Conservation (phyloP, 1,284 basidiomycete genomes). For the Leccinum fallax region DNA sequence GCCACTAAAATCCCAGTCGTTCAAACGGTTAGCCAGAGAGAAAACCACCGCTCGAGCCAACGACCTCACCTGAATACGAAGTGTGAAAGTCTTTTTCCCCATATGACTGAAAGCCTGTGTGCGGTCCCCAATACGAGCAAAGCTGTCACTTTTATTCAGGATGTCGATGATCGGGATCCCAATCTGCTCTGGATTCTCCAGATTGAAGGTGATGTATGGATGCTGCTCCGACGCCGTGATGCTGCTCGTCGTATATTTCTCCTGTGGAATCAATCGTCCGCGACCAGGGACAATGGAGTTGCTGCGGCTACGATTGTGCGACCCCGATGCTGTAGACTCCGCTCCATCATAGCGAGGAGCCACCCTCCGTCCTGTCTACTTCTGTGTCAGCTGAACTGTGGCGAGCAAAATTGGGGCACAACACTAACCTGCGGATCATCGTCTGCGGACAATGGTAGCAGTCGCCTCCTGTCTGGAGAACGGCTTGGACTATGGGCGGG, state of each 20-base stretch:
- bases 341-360: slow-evolving; percentile 16
- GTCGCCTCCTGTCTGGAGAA: slow-evolving; percentile 28
- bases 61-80: slow-evolving; percentile 28
- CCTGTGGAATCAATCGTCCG: slow-evolving; percentile 26
- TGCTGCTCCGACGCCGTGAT: slow-evolving; percentile 7
- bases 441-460: slow-evolving; percentile 9
- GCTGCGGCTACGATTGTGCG: slow-evolving; percentile 7
- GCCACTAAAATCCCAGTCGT: slow-evolving; percentile 28
- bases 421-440: slow-evolving; percentile 25
- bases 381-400: slow-evolving; percentile 22
- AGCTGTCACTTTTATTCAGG: slow-evolving; percentile 13
- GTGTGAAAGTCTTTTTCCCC: slow-evolving; percentile 32
- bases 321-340: slow-evolving; percentile 4
- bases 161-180: slow-evolving; percentile 30
- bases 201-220: slow-evolving; percentile 20
- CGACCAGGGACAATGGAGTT: slow-evolving; percentile 14
- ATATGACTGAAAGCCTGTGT: slow-evolving; percentile 20
- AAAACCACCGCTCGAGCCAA: neutral
- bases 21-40: neutral
- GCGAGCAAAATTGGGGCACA: slow-evolving; percentile 1
- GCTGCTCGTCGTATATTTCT: slow-evolving; percentile 22
- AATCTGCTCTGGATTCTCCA: slow-evolving; percentile 20
- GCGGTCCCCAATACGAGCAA: slow-evolving; percentile 17
- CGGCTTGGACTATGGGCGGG: slow-evolving; percentile 14
- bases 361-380: slow-evolving; percentile 23